Evolutionary conservation across 768 basidiomycete genomes (phyloP), one percentile per base, ranked within the genome.

Genomic region (Russula foetens): DNA sequence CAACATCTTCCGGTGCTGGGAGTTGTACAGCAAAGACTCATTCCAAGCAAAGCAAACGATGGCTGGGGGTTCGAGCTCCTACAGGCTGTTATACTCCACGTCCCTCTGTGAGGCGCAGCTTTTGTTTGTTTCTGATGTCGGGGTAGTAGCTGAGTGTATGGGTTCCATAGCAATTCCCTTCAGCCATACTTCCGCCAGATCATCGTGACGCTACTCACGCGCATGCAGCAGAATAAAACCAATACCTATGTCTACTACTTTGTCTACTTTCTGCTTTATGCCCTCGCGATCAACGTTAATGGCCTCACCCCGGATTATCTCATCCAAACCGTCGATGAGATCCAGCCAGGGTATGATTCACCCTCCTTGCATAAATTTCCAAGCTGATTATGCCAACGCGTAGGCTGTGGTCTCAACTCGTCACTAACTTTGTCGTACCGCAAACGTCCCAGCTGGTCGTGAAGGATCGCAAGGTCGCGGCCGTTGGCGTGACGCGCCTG

Each of bases 41-140:
- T 97, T 31, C 90, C 90, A 5, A 87, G 85, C 19, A 95, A 93
- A 70, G 58, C 85, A 26, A 93, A 97, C 68, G 96, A 99, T 71
- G 80, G 75, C 5, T 95, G 89, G 82, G 96, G 92, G 0, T 93
- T 96, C 64, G 94, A 97, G 70, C 75, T 99, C 14, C 70, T 99
- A 49, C 84, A 95, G 60, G 80, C 83, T 6, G 81, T 97, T 17
- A 81, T 93, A 54, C 78, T 81, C 50, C 73, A 83, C 67, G 80
- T 92, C 17, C 85, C 89, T 51, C 77, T 84, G 92, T 98, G 70
- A 17, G 1, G 8, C 23, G 15, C n/a, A 17, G 24, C 26, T 41
- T 28, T 19, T 19, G 14, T 12, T 56, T 17, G 28, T 29, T 24
- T 5, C 24, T 63, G 58, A 17, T 31, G 21, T 15, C 44, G 11